Base-by-base conservation (phyloP, 257 asterid genomes). In the Echium plantagineum region DNA sequence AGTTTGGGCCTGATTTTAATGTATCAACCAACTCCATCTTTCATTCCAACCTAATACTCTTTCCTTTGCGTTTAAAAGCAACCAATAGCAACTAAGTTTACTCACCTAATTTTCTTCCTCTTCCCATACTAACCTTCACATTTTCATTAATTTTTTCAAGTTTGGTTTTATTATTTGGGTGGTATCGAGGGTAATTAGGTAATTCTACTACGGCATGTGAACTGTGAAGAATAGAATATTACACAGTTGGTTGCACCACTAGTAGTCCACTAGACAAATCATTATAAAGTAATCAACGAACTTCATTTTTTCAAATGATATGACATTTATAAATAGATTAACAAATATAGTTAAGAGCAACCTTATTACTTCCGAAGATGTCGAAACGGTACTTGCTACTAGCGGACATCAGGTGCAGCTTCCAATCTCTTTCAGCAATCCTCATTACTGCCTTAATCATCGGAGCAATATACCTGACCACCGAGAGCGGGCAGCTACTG, bases 381-480 rank as follows among this genome's bases (percentile, higher is more conserved):
- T 17, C 16, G 49, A 42, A 42, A 42, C 12, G 49, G 49, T 42
- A 42, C 49, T 15, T 42, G 17, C 49, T 42, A 42, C 49, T 42
- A 42, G 49, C 49, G 80, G 85, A 77, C 47, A 62, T 86, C 48
- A 63, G 89, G 75, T 72, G 80, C 72, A 80, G 67, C 38, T 78
- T 85, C 24, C 90, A 78, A 35, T 74, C 84, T 42, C 81, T 86
- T 8, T 53, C 77, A 12, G 85, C 72, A 3, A 59, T 86, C 10
- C 66, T 86, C 15, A 79, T 73, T 22, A 74, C 78, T 42, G 79
- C 68, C 57, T 32, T 83, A 47, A 72, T 86, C 35, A 75, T 69
- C 9, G 85, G 83, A 26, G 87, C 77, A 9, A 57, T 86, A 48
- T 84, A 86, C 63, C 46, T 83, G 72, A 73, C 87, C 28, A 78